A percentile compares a stretch with the other conserved stretches of the same genome.
Conservation (phyloP, 306 rosid species). For the Purshia tridentata region DNA sequence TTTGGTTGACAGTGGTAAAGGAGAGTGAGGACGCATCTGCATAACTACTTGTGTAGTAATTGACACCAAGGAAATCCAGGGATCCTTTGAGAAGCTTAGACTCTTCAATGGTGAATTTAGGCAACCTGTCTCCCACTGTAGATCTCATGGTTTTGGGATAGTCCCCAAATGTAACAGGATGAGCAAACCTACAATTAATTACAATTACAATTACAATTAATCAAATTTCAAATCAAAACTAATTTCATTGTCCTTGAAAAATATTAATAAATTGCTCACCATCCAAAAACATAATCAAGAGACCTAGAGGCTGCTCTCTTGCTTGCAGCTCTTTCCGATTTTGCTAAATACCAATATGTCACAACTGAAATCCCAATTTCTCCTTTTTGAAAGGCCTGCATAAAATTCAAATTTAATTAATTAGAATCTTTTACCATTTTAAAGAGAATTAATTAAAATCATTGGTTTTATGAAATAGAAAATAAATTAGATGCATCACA, state of each 20-base stretch:
- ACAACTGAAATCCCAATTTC: constrained; percentile 42
- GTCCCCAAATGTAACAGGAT: constrained; percentile 58
- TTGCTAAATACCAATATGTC: constrained; percentile 39
- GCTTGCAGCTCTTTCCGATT: constrained; percentile 27
- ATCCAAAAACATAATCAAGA: constrained; percentile 47
- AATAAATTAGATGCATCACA: no score
- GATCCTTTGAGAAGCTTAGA: constrained; percentile 33
- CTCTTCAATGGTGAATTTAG: constrained; percentile 44
- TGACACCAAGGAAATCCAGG: constrained; percentile 62
- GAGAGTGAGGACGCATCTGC: constrained; percentile 29
- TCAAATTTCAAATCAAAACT: no score
- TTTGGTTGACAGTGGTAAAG: constrained; percentile 21
- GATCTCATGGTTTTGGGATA: constrained; percentile 48
- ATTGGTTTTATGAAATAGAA: no score
- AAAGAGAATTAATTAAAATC: no score
- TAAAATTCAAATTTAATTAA: no score
- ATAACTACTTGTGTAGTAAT: constrained; percentile 52
- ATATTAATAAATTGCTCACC: constrained; percentile 26
- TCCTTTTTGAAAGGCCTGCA: constrained; percentile 41
- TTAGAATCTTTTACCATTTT: no score
- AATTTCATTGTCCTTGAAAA: no score
- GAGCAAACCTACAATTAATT: constrained; percentile 38
- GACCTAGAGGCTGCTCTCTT: constrained; percentile 35
- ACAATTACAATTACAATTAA: not conserved
- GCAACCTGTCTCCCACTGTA: constrained; percentile 47